Conservation (phyloP, 148 eudicot species). For the Simmondsia chinensis region DNA sequence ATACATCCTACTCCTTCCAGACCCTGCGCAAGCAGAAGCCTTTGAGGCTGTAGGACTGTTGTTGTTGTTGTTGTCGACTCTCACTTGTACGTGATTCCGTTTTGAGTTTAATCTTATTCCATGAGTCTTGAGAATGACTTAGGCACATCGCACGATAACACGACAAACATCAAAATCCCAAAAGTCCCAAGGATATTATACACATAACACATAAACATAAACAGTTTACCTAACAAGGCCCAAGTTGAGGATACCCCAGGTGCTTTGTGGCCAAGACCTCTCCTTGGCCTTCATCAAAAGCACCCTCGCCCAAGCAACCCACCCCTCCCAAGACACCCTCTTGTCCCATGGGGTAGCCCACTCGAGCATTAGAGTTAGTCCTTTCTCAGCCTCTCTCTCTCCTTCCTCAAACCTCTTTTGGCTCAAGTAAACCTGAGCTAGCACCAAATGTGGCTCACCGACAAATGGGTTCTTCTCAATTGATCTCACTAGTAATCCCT, state of each 20-base stretch:
- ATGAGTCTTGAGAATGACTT: too few species aligned
- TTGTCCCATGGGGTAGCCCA: constrained; percentile 99
- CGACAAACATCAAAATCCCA: too few species aligned
- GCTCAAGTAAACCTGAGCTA: constrained; percentile 55
- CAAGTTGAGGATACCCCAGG: constrained; percentile 86
- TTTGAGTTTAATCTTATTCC: too few species aligned
- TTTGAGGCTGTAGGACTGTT: too few species aligned
- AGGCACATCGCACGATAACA: too few species aligned
- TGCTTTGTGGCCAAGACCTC: constrained; percentile 63
- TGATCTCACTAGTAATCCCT: constrained; percentile 42
- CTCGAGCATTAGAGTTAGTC: constrained; percentile 49
- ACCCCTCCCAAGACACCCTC: constrained; percentile 94
- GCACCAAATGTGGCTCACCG: constrained; percentile 78
- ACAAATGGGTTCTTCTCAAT: constrained; percentile 73
- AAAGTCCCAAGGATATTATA: too few species aligned
- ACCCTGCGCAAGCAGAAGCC: too few species aligned
- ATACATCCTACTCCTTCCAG: too few species aligned
- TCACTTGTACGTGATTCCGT: too few species aligned
- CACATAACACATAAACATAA: too few species aligned
- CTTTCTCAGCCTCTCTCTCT: constrained; percentile 43
- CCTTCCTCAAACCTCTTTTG: constrained; percentile 70
- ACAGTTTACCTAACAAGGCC: constrained; percentile 57
- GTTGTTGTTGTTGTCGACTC: too few species aligned
- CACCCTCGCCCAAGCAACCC: constrained; percentile 94
- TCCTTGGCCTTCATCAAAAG: constrained; percentile 75